Conservation (phyloP, 495 filamentous ascomycete genomes). For the Aspergillus bridgeri region DNA sequence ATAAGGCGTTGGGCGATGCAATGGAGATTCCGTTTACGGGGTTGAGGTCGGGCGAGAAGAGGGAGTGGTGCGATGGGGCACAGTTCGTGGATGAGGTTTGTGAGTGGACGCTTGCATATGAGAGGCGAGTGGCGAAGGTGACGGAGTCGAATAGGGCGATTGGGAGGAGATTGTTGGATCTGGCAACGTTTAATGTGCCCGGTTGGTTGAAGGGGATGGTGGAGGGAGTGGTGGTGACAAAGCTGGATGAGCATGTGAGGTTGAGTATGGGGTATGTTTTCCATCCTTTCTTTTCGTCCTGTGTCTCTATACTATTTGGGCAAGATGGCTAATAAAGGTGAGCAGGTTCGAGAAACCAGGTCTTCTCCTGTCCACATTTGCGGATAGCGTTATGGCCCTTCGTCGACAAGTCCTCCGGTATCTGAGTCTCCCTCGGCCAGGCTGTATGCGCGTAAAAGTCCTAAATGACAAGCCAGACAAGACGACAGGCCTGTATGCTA, state of each 20-base stretch:
- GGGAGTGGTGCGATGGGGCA: constrained; percentile 47
- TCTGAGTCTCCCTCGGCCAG: constrained; percentile 44
- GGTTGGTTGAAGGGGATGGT: not conserved
- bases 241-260: constrained; percentile 6
- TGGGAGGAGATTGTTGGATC: constrained; percentile 1
- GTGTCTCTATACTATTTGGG: not conserved
- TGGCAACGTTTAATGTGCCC: constrained; percentile 8
- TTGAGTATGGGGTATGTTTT: constrained; percentile 8
- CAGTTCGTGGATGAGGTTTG: constrained; percentile 50
- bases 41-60: constrained; percentile 24
- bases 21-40: constrained; percentile 15
- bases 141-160: constrained; percentile 6
- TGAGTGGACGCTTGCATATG: constrained; percentile 47
- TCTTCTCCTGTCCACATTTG: not conserved
- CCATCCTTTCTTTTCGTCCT: not conserved
- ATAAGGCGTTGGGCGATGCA: constrained; percentile 37
- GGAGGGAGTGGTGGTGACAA: constrained; percentile 2
- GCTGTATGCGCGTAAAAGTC: constrained; percentile 4
- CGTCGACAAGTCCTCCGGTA: constrained; percentile 46
- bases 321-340: not conserved
- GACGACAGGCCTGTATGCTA: constrained; percentile 4
- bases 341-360: constrained; percentile 1
- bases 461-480: constrained; percentile 3
- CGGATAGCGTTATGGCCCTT: constrained; percentile 3
- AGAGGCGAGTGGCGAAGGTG: constrained; percentile 21